These are phyloP conservation scores for Ganoderma lucidum DNA, from an alignment of 1,284 basidiomycete genomes.

Conservation along the genomic window DNA sequence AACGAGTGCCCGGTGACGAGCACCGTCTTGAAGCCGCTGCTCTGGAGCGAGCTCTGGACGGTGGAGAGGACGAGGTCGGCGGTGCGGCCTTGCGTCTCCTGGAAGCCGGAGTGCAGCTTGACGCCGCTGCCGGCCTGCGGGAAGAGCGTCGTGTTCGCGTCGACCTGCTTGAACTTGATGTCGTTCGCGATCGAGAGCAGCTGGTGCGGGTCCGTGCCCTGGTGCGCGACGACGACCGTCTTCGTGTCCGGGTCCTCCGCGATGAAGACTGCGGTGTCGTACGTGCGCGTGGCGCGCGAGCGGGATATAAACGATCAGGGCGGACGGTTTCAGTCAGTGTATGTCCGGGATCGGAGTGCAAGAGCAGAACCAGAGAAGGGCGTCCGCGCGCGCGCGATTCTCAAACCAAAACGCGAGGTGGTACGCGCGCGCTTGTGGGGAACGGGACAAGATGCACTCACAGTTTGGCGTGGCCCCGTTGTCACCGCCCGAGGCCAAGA, in stretches of 20 bases:
- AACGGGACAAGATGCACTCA: conserved; percentile 14
- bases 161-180: conserved; percentile 45
- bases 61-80: conserved; percentile 49
- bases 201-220: conserved; percentile 52
- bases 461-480: conserved; percentile 41
- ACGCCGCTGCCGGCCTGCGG: conserved; percentile 40
- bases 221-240: conserved; percentile 55
- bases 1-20: conserved; percentile 46
- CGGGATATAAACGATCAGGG: neutral
- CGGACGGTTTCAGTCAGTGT: conserved; percentile 1
- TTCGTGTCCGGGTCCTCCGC: conserved; percentile 49
- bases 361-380: neutral
- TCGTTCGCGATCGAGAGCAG: conserved; percentile 56
- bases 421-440: neutral
- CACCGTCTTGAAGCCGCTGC: conserved; percentile 47
- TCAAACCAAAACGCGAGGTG: neutral
- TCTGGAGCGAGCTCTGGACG: conserved; percentile 46
- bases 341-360: neutral
- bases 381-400: neutral
- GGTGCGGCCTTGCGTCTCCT: conserved; percentile 52
- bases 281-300: neutral
- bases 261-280: conserved; percentile 42
- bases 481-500: conserved; percentile 66
- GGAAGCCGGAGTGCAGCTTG: conserved; percentile 55
- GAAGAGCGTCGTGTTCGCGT: conserved; percentile 50